Conservation (phyloP, 176 grass and related monocot genomes). For the Guadua angustifolia region DNA sequence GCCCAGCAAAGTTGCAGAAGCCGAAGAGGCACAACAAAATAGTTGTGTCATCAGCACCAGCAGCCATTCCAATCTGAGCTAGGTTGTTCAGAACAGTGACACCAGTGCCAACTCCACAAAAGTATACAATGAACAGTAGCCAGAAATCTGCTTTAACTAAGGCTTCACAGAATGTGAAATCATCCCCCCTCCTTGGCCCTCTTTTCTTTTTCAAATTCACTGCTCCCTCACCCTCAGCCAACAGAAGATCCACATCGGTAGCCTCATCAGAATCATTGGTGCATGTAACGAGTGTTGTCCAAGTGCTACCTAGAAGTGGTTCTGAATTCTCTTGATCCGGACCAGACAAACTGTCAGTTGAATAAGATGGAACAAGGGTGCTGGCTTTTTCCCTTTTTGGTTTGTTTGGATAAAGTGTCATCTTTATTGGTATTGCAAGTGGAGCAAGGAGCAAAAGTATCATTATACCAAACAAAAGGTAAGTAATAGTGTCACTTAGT, state of each 20-base stretch:
- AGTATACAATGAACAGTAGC: slow-evolving; percentile 80
- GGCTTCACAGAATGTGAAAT: slow-evolving; percentile 90
- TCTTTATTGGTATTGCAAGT: slow-evolving; percentile 88
- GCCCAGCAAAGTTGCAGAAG: slow-evolving; percentile 85
- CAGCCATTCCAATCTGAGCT: slow-evolving; percentile 86
- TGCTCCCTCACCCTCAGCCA: slow-evolving; percentile 88
- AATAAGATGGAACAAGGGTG: slow-evolving; percentile 55
- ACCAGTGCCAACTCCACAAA: slow-evolving; percentile 88
- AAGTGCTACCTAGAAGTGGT: slow-evolving; percentile 56
- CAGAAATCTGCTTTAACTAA: slow-evolving; percentile 90
- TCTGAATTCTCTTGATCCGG: slow-evolving; percentile 57
- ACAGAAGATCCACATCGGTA: slow-evolving; percentile 79
- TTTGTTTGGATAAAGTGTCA: slow-evolving; percentile 82
- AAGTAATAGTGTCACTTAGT: slow-evolving; percentile 54
- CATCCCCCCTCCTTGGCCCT: slow-evolving; percentile 78
- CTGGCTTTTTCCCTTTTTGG: slow-evolving; percentile 49
- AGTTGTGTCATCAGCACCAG: slow-evolving; percentile 75
- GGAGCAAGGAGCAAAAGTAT: slow-evolving; percentile 82
- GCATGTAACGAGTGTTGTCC: slow-evolving; percentile 34
- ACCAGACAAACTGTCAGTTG: slow-evolving; percentile 56
- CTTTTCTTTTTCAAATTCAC: slow-evolving; percentile 76
- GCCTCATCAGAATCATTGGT: slow-evolving; percentile 51
- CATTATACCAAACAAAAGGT: slow-evolving; percentile 82
- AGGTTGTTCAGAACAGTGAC: slow-evolving; percentile 95
- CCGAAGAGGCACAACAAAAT: slow-evolving; percentile 84